These are phyloP conservation scores for Tuber melanosporum DNA, from an alignment of 495 filamentous ascomycete species.

Conservation along the genomic window DNA sequence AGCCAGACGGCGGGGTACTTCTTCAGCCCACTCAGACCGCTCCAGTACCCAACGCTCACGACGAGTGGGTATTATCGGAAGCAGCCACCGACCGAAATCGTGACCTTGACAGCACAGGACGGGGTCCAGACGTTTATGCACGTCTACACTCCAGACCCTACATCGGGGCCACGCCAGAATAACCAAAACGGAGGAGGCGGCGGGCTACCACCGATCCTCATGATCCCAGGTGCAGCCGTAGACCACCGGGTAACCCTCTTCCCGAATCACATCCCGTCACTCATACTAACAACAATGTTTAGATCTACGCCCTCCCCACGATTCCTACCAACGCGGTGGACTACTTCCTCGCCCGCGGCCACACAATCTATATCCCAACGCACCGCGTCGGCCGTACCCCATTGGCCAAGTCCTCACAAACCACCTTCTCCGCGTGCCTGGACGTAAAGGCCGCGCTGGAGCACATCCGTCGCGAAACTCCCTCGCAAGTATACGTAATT, in stretches of 20 bases:
- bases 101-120: constrained; percentile 46
- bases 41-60: constrained; percentile 50
- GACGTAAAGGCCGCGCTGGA: constrained; percentile 56
- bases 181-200: constrained; percentile 1
- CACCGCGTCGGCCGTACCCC: constrained; percentile 57
- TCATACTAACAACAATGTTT: not conserved
- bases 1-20: constrained; percentile 52
- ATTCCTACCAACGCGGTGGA: constrained; percentile 60
- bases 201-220: constrained; percentile 37
- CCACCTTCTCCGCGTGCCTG: constrained; percentile 57
- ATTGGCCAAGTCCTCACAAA: constrained; percentile 51
- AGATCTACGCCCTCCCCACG: constrained; percentile 59
- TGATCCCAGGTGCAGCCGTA: constrained; percentile 58
- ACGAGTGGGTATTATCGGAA: constrained; percentile 48
- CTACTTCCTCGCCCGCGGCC: constrained; percentile 57
- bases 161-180: not conserved
- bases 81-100: constrained; percentile 43
- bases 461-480: constrained; percentile 47
- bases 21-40: constrained; percentile 51
- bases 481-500: constrained; percentile 53
- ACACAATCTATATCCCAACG: constrained; percentile 54
- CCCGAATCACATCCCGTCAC: not conserved
- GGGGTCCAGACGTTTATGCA: constrained; percentile 52
- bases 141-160: constrained; percentile 50
- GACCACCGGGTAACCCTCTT: constrained; percentile 46